These are phyloP conservation scores for Cornus controversa DNA, from an alignment of 148 eudicot species.

Conservation along the genomic window DNA sequence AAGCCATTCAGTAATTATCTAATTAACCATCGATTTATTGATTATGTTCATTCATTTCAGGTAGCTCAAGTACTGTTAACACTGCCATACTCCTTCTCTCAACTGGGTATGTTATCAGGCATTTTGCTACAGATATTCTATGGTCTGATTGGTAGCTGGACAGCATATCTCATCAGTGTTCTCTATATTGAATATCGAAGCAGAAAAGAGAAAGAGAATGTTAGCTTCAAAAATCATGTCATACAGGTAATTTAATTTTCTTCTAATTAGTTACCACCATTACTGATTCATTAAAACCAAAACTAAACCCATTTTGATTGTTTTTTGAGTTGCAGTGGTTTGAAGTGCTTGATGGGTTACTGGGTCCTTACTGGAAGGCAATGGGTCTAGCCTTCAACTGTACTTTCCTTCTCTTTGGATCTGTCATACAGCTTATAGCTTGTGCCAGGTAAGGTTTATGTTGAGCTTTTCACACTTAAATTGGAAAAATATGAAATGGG, in stretches of 20 bases:
- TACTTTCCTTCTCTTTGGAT: conserved; percentile 85
- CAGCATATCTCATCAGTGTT: conserved; percentile 89
- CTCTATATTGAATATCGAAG: conserved; percentile 72
- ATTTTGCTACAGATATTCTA: conserved; percentile 70
- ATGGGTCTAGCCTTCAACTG: conserved; percentile 75
- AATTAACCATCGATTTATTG: no score
- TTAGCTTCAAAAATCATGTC: conserved; percentile 90
- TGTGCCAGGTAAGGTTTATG: conserved; percentile 62
- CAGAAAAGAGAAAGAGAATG: conserved; percentile 86
- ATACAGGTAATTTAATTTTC: conserved; percentile 52
- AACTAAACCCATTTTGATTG: background rate
- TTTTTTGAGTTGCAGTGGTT: conserved; percentile 58
- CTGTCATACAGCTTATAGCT: conserved; percentile 89
- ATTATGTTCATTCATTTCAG: conserved; percentile 24
- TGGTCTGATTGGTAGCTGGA: conserved; percentile 86
- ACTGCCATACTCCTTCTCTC: conserved; percentile 85
- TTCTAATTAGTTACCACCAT: background rate
- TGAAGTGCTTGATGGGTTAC: conserved; percentile 84
- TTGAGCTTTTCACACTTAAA: background rate
- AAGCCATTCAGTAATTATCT: background rate
- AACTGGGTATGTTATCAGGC: conserved; percentile 82
- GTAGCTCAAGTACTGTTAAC: conserved; percentile 91
- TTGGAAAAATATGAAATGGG: background rate
- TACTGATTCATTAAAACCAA: background rate
- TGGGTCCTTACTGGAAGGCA: conserved; percentile 95